These are phyloP conservation scores for Ampelocalamus luodianensis DNA, from an alignment of 176 grass and related monocot genomes.

Conservation along the genomic window DNA sequence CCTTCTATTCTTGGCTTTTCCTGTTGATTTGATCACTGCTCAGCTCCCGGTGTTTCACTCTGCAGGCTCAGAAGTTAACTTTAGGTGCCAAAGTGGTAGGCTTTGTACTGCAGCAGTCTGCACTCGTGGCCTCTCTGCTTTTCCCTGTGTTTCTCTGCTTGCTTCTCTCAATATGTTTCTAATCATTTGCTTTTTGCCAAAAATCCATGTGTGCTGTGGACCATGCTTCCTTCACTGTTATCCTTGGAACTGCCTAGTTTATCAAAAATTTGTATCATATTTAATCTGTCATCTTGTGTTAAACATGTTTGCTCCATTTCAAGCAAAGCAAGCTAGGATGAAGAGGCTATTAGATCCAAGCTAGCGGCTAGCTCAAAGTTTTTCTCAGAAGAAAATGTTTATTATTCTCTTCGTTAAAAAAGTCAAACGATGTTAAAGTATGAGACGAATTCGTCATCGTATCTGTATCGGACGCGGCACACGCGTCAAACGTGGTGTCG, in stretches of 20 bases:
- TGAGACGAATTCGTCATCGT: too few species aligned
- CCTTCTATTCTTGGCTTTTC: not conserved
- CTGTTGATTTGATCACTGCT: not conserved
- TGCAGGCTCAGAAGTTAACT: conserved; percentile 12
- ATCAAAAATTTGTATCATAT: not conserved
- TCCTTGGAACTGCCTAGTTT: not conserved
- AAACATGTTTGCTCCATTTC: not conserved
- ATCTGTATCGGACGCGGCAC: too few species aligned
- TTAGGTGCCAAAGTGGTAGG: not conserved
- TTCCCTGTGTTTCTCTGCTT: not conserved
- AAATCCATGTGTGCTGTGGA: not conserved
- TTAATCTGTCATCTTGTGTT: not conserved
- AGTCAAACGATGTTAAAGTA: not conserved
- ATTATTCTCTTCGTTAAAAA: not conserved
- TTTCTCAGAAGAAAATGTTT: not conserved
- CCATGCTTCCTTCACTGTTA: not conserved
- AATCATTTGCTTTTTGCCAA: not conserved
- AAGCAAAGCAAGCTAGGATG: not conserved
- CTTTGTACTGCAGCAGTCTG: not conserved
- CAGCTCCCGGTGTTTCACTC: not conserved
- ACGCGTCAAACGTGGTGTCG: too few species aligned
- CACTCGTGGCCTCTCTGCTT: not conserved
- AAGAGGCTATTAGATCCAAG: not conserved
- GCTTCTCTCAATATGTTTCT: not conserved
- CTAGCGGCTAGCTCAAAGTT: not conserved